Percentiles rank a stretch among this genome's conserved stretches.
These are phyloP conservation scores for Fusarium agapanthi DNA, from an alignment of 2,329 filamentous ascomycete species.

Conservation along the genomic window DNA sequence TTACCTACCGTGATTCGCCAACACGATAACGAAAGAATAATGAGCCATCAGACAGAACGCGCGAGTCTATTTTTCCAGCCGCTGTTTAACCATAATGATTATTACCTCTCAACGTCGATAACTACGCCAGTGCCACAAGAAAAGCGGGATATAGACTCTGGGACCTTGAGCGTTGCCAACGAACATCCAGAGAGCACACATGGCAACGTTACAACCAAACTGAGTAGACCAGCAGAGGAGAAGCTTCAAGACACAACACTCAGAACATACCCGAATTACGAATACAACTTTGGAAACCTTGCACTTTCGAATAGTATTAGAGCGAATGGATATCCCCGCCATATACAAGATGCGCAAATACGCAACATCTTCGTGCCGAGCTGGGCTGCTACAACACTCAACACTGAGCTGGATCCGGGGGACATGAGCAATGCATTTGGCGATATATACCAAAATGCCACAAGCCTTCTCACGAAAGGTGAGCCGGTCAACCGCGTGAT, in stretches of 20 bases:
- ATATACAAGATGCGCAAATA: not conserved
- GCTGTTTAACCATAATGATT: not conserved
- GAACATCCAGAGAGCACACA: too few species aligned
- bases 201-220: rapidly evolving
- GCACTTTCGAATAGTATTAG: not conserved
- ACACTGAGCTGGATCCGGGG: not conserved
- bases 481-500: rapidly evolving
- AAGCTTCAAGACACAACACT: rapidly evolving
- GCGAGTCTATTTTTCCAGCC: not conserved
- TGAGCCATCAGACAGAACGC: rapidly evolving
- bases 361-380: not conserved
- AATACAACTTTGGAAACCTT: conserved; percentile 9
- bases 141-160: rapidly evolving
- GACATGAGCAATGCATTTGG: not conserved
- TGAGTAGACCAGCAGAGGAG: rapidly evolving
- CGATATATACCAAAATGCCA: not conserved
- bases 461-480: not conserved
- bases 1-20: rapidly evolving
- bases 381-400: conserved; percentile 7
- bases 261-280: not conserved
- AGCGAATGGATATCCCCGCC: not conserved
- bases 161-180: rapidly evolving
- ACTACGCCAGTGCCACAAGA: rapidly evolving
- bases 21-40: rapidly evolving
- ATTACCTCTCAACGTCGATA: not conserved